Evolutionary conservation across 1,284 basidiomycete species (phyloP).

Genomic region (Ganoderma meredithae): DNA sequence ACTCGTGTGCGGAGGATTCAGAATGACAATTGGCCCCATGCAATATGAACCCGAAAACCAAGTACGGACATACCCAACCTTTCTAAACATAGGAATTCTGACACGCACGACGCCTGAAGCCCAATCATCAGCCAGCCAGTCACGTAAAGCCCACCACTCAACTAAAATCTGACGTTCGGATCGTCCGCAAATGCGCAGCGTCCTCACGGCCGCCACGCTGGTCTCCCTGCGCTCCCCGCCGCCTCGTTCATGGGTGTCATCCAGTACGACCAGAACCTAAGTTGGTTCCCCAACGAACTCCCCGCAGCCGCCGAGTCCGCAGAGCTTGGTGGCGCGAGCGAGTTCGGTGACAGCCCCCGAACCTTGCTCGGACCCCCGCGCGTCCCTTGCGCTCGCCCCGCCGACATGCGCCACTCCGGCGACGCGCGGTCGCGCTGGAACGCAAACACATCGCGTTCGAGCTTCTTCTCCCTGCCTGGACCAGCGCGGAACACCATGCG

Average conservation of each 20-base stretch:
- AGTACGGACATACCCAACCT: not conserved
- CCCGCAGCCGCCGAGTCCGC: not conserved
- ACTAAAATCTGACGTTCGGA: not conserved
- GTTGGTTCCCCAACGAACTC: conserved; percentile 8
- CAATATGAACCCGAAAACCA: not conserved
- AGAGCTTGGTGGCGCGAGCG: conserved; percentile 1
- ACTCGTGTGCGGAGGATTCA: not conserved
- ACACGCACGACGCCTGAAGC: not conserved
- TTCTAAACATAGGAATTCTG: not conserved
- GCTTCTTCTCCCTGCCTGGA: not conserved
- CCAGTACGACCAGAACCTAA: conserved; percentile 25
- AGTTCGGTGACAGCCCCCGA: not conserved
- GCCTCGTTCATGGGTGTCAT: conserved; percentile 21
- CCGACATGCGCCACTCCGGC: conserved; percentile 2
- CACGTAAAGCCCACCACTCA: not conserved
- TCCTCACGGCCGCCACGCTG: conserved; percentile 20
- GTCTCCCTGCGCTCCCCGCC: conserved; percentile 6
- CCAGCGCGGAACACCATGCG: conserved; percentile 2
- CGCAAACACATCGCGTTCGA: conserved; percentile 4
- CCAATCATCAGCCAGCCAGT: conserved; percentile 1
- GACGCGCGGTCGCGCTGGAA: conserved; percentile 6
- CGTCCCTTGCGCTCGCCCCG: not conserved
- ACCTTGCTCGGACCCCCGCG: not conserved
- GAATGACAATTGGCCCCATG: conserved; percentile 1
- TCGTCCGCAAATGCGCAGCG: not conserved